Evolutionary conservation across 176 grass and related monocot species (phyloP).

Genomic region (Juncus inflexus): DNA sequence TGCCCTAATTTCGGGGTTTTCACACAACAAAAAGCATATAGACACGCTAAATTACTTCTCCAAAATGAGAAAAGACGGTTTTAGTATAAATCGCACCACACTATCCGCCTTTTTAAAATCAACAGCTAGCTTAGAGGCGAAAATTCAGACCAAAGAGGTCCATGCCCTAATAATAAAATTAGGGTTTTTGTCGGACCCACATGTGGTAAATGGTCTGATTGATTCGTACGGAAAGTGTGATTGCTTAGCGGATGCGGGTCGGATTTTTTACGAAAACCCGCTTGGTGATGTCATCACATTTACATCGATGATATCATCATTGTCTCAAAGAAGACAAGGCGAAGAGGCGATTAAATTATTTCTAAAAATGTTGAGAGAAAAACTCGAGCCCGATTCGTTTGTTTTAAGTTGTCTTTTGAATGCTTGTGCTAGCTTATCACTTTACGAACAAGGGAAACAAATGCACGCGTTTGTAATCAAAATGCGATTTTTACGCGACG

Average conservation of each 20-base stretch:
- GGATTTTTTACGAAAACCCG: conserved; percentile 53
- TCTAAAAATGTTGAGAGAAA: conserved; percentile 53
- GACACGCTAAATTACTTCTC: conserved; percentile 48
- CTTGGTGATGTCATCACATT: conserved; percentile 55
- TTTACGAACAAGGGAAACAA: conserved; percentile 88
- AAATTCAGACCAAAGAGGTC: conserved; percentile 36
- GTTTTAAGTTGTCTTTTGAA: conserved; percentile 81
- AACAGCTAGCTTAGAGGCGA: conserved; percentile 48
- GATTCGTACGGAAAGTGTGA: conserved; percentile 87
- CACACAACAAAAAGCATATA: conserved; percentile 43
- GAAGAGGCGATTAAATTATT: conserved; percentile 85
- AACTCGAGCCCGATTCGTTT: conserved; percentile 69
- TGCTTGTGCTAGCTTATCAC: conserved; percentile 73
- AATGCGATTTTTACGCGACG: conserved; percentile 56
- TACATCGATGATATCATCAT: conserved; percentile 84
- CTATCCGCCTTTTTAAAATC: conserved; percentile 81
- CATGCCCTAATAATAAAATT: conserved; percentile 64
- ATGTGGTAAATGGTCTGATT: conserved; percentile 72
- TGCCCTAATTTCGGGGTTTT: conserved; percentile 69
- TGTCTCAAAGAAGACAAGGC: conserved; percentile 55
- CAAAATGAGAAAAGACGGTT: conserved; percentile 55
- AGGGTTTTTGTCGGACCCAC: conserved; percentile 58
- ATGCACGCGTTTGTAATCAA: conserved; percentile 74
- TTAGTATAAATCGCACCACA: conserved; percentile 57
- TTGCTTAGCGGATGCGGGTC: conserved; percentile 38